Conservation (phyloP, 768 basidiomycete genomes). For the Coprinellus micaceus region DNA sequence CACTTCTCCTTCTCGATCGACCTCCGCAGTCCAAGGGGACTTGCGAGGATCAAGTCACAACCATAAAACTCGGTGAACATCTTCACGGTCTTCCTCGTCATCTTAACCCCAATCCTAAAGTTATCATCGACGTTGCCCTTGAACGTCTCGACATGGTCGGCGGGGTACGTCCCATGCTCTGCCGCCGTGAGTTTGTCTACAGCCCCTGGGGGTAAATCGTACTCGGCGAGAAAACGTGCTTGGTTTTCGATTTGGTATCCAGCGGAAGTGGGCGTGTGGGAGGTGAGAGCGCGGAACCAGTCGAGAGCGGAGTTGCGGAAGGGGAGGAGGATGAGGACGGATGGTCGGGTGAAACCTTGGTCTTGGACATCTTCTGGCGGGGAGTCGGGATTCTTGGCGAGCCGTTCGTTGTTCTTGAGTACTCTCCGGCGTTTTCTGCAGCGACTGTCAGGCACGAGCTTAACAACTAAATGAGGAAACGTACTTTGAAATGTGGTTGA, state of each 20-base stretch:
- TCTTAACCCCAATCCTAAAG: slow-evolving; percentile 87
- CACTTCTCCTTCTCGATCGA: slow-evolving; percentile 94
- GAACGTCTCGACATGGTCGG: slow-evolving; percentile 91
- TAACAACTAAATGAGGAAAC: slow-evolving; percentile 8
- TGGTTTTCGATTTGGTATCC: slow-evolving; percentile 91
- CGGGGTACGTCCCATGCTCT: slow-evolving; percentile 73
- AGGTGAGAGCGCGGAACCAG: slow-evolving; percentile 78
- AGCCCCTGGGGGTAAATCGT: slow-evolving; percentile 72
- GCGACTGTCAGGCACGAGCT: neutral
- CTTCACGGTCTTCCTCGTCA: slow-evolving; percentile 89
- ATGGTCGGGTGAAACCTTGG: slow-evolving; percentile 97
- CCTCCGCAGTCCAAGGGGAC: slow-evolving; percentile 87
- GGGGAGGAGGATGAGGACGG: slow-evolving; percentile 86
- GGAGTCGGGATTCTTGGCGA: slow-evolving; percentile 57
- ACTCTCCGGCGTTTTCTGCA: slow-evolving; percentile 84
- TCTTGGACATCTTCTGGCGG: slow-evolving; percentile 79
- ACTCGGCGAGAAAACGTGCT: slow-evolving; percentile 77
- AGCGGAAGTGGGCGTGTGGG: slow-evolving; percentile 65
- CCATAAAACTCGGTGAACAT: slow-evolving; percentile 88
- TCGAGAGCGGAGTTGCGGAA: slow-evolving; percentile 85
- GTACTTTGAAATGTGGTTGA: slow-evolving; percentile 91
- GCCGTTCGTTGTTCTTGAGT: slow-evolving; percentile 90
- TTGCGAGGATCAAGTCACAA: slow-evolving; percentile 89
- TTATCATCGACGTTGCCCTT: slow-evolving; percentile 96
- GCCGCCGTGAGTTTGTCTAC: slow-evolving; percentile 77